Evolutionary conservation across 306 rosid species (phyloP), one percentile per base, ranked within the genome.

Genomic region (Acmispon strigosus): DNA sequence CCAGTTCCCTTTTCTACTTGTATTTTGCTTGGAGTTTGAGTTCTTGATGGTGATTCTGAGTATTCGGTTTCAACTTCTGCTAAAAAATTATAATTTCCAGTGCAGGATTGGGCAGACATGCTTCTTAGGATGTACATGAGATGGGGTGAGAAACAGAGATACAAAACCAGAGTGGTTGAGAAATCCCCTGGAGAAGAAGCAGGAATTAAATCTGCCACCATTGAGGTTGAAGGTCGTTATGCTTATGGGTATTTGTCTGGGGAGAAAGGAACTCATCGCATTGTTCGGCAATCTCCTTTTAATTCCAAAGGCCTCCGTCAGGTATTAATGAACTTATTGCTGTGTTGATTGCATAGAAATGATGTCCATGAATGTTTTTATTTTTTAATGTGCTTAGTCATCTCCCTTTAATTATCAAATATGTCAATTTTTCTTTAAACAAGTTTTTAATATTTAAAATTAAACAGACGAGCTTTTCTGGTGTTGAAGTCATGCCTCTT

Each of bases 61-160:
- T 52, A 69, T 78, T 75, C 76, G 56, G 62, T 56, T 52, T 62
- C 71, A 45, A 70, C 77, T 68, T 65, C 67, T 70, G 77, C 77
- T 66, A 49, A 56, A 83, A 80, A 74, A 43, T 67, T 81, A 83
- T 83, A 39, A 74, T 81, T 69, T 84, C 66, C 92, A 93, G 97
- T 81, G 88, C 97, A 93, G 98, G 98, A 93, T 76, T 93, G 97
- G 97, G 97, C 97, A 10, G 97, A 93, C 85, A 93, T 93, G 97
- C 92, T 93, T 78, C 94, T 93, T 67, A 88, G 98, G 82, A 93
- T 93, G 98, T 90, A 93, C 75, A 53, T 86, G 72, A 88, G 98
- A 80, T 90, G 98, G 98, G 89, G 88, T 78, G 98, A 93, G 80
- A 90, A 90, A 72, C 97, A 93, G 66, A 88, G 83, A 78, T 93